phyloP scores from a whole-genome alignment of 2,329 filamentous ascomycete genomes.

The Fusarium solani-melongenae region DNA sequence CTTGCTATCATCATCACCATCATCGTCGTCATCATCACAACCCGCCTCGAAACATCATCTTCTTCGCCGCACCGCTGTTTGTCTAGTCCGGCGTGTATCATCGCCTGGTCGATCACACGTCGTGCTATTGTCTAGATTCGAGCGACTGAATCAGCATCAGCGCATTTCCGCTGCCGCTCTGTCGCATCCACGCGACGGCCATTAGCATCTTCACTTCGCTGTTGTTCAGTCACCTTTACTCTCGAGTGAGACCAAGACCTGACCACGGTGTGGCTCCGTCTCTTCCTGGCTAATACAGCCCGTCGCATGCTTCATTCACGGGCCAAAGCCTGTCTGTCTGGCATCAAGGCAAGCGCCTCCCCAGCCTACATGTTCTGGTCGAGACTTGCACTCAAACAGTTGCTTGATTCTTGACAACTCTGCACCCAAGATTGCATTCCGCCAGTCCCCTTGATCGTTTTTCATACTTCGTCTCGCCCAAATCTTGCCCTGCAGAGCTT shows the following conservation, averaged over 20 bases:
- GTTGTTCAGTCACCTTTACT: slow-evolving; percentile 8
- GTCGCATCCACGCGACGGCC: slow-evolving; percentile 10
- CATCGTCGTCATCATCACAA: slow-evolving; percentile 1
- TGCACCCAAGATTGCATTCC: background rate
- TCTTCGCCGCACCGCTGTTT: background rate
- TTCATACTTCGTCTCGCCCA: slow-evolving; percentile 18
- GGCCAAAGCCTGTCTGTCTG: background rate
- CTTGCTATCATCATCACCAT: slow-evolving; percentile 13
- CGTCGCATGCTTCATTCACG: slow-evolving; percentile 8
- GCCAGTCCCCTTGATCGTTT: background rate
- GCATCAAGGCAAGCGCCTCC: slow-evolving; percentile 16
- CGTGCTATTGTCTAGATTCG: slow-evolving; percentile 14
- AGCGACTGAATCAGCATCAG: slow-evolving; percentile 41
- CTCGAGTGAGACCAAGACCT: slow-evolving; percentile 24
- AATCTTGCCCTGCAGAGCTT: slow-evolving; percentile 8
- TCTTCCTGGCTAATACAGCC: background rate
- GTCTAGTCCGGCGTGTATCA: background rate
- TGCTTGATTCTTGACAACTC: slow-evolving; percentile 8
- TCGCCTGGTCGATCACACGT: background rate
- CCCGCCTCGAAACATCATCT: slow-evolving; percentile 1
- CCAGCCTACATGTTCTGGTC: slow-evolving; percentile 12
- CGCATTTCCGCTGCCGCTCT: slow-evolving; percentile 1
- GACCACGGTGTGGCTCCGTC: background rate
- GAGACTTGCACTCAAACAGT: slow-evolving; percentile 3
- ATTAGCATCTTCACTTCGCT: slow-evolving; percentile 27